phyloP scores from a whole-genome alignment of 2,329 filamentous ascomycete species.

The Penicillium sp. region DNA sequence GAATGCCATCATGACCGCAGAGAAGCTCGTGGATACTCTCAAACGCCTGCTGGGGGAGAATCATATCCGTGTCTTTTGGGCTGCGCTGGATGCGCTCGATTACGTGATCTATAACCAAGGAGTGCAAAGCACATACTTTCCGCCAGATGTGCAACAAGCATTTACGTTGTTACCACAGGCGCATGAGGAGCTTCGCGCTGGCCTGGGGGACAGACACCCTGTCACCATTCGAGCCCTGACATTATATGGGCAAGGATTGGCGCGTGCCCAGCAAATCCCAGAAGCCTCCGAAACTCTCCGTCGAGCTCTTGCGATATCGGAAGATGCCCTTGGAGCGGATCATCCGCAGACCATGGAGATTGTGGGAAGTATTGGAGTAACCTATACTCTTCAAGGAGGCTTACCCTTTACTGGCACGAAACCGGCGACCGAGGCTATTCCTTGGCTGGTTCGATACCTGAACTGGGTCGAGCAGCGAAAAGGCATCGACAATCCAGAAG shows the following conservation, averaged over 20 bases:
- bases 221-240: constrained; percentile 28
- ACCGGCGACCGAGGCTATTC: constrained; percentile 21
- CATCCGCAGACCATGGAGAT: constrained; percentile 30
- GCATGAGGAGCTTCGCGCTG: constrained; percentile 22
- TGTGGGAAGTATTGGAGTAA: constrained; percentile 30
- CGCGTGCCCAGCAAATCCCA: constrained; percentile 19
- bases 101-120: constrained; percentile 25
- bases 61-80: constrained; percentile 28
- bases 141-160: constrained; percentile 18
- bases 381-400: constrained; percentile 27
- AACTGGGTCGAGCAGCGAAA: constrained; percentile 28
- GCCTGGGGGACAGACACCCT: constrained; percentile 26
- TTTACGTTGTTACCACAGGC: constrained; percentile 17
- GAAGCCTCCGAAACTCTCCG: constrained; percentile 33
- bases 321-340: constrained; percentile 29
- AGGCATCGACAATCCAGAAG: constrained; percentile 26
- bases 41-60: constrained; percentile 29
- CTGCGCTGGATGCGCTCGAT: constrained; percentile 26
- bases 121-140: constrained; percentile 6
- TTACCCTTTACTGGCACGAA: constrained; percentile 2
- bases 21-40: constrained; percentile 24
- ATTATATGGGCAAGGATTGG: constrained; percentile 24
- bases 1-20: constrained; percentile 25
- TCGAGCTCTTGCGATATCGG: constrained; percentile 29
- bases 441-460: constrained; percentile 33